These are phyloP conservation scores for Dunaliella primolecta DNA, from an alignment of 139 green algal species.

Conservation along the genomic window DNA sequence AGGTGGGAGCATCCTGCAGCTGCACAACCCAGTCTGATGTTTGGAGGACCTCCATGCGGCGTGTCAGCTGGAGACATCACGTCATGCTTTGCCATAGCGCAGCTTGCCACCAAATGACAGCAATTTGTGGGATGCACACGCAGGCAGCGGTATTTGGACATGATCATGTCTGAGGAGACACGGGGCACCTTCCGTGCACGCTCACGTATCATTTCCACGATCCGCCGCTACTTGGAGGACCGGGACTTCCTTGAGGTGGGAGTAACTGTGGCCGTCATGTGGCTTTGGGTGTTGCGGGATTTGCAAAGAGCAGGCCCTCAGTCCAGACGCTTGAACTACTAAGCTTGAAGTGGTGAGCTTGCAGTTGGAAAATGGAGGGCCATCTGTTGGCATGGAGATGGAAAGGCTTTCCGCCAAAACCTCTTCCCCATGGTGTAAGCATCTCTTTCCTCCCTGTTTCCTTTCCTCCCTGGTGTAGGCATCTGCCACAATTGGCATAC, in stretches of 20 bases:
- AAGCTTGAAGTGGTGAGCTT: not conserved
- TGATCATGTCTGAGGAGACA: constrained; percentile 90
- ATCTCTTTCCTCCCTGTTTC: too few relatives aligned
- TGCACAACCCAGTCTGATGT: too few relatives aligned
- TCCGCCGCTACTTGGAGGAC: constrained; percentile 83
- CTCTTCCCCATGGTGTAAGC: too few relatives aligned
- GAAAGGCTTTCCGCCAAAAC: too few relatives aligned
- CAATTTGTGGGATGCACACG: too few relatives aligned
- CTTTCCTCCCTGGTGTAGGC: too few relatives aligned
- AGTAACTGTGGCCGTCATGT: not conserved
- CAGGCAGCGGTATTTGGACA: constrained; percentile 88
- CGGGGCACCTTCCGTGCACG: constrained; percentile 75
- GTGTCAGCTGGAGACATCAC: too few relatives aligned
- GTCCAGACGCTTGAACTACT: not conserved
- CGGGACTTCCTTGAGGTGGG: constrained; percentile 67
- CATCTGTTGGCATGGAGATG: not conserved
- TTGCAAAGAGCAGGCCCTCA: not conserved
- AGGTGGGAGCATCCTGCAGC: too few relatives aligned
- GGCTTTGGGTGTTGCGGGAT: not conserved
- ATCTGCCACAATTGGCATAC: too few relatives aligned
- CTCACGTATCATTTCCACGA: constrained; percentile 66
- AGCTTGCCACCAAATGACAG: too few relatives aligned
- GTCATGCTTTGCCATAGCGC: too few relatives aligned
- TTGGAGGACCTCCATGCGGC: too few relatives aligned
- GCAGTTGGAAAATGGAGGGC: not conserved